Evolutionary conservation across 2,329 filamentous ascomycete genomes (phyloP).

Genomic region (Endoconidiophora polonica): DNA sequence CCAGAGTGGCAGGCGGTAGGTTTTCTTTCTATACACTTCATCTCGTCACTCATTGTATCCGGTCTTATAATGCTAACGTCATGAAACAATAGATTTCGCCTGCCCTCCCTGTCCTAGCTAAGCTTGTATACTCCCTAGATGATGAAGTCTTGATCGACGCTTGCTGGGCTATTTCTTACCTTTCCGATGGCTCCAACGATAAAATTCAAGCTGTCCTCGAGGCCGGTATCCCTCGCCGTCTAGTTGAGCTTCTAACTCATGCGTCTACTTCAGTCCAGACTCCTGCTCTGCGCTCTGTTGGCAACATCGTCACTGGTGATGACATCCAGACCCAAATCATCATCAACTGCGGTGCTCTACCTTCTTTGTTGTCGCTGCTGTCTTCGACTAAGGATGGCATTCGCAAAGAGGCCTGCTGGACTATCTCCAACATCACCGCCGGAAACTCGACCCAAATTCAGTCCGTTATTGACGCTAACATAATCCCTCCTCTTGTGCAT

Average conservation of each 20-base stretch:
- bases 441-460: constrained; percentile 98
- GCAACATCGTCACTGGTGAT: constrained; percentile 97
- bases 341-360: constrained; percentile 91
- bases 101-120: constrained; percentile 83
- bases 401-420: constrained; percentile 99
- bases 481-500: constrained; percentile 91
- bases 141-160: constrained; percentile 97
- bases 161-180: constrained; percentile 98
- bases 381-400: constrained; percentile 98
- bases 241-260: constrained; percentile 96
- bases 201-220: constrained; percentile 99
- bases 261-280: constrained; percentile 97
- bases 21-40: constrained; percentile 16
- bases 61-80: constrained; percentile 13
- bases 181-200: constrained; percentile 94
- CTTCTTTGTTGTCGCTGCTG: constrained; percentile 80
- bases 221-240: constrained; percentile 85
- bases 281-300: constrained; percentile 86
- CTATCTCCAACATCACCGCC: constrained; percentile 96
- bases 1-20: constrained; percentile 92
- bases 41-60: background rate
- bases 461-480: constrained; percentile 87
- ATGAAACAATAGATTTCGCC: constrained; percentile 57
- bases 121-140: constrained; percentile 95
- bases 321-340: constrained; percentile 98